These are phyloP conservation scores for Bisporella sp. DNA, from an alignment of 2,329 filamentous ascomycete species.

Conservation along the genomic window DNA sequence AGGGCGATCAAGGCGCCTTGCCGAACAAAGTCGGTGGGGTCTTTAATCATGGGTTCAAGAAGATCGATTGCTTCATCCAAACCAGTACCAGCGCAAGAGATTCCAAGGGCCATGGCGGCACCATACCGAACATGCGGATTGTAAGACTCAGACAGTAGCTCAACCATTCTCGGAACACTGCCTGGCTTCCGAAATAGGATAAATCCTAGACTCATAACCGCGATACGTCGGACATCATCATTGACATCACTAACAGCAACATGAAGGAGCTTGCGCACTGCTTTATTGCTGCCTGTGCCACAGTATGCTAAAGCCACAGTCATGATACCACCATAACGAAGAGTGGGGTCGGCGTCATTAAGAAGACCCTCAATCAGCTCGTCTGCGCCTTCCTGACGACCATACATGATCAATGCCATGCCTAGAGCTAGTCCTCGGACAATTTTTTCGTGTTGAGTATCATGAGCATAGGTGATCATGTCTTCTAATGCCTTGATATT, in stretches of 20 bases:
- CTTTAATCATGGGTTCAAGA: conserved; percentile 98
- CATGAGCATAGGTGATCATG: conserved; percentile 96
- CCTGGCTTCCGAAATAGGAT: conserved; percentile 97
- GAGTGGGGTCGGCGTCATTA: conserved; percentile 85
- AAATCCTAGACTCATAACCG: conserved; percentile 96
- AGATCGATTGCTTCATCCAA: conserved; percentile 94
- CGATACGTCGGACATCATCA: conserved; percentile 91
- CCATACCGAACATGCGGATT: conserved; percentile 98
- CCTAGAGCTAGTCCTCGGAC: conserved; percentile 91
- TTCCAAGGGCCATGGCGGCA: conserved; percentile 96
- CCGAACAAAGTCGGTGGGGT: conserved; percentile 95
- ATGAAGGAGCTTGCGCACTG: conserved; percentile 89
- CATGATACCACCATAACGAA: conserved; percentile 96
- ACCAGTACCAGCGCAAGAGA: conserved; percentile 93
- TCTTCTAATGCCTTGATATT: conserved; percentile 89
- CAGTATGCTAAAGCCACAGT: conserved; percentile 98
- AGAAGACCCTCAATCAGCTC: conserved; percentile 89
- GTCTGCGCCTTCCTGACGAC: conserved; percentile 88
- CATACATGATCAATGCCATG: conserved; percentile 98
- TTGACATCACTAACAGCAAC: conserved; percentile 97
- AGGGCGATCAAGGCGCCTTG: conserved; percentile 92
- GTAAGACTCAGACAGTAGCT: conserved; percentile 95
- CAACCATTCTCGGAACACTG: conserved; percentile 97
- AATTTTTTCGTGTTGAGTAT: conserved; percentile 98
- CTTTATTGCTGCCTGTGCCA: conserved; percentile 96